Conservation (phyloP, 2,329 filamentous ascomycete genomes). For the Neoascochyta sp. region DNA sequence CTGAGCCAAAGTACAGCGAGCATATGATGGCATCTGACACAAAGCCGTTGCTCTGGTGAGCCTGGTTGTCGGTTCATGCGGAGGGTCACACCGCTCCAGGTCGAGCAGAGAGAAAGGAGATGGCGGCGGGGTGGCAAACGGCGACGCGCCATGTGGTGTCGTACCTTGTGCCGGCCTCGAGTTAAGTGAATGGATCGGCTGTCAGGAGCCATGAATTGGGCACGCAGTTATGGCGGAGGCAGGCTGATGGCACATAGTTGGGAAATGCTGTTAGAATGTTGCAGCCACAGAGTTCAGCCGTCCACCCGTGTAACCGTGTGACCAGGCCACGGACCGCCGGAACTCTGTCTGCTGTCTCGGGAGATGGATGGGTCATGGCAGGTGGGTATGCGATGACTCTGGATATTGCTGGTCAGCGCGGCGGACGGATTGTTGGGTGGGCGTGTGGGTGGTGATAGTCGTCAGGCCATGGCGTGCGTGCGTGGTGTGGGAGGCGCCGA, state of each 20-base stretch:
- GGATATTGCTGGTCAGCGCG: too few relatives aligned
- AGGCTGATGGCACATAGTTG: constrained; percentile 4
- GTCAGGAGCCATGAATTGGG: too few relatives aligned
- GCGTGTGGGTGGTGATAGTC: too few relatives aligned
- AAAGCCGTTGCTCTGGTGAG: constrained; percentile 27
- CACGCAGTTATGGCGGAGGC: too few relatives aligned
- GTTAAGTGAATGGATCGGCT: constrained; percentile 6
- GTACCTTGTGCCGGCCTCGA: constrained; percentile 12
- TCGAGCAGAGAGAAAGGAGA: constrained; percentile 12
- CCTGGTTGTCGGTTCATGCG: constrained; percentile 33
- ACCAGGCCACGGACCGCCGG: constrained; percentile 10
- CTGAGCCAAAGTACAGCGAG: constrained; percentile 16
- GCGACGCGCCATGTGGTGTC: constrained; percentile 27
- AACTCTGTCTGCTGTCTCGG: constrained; percentile 15
- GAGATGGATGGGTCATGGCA: constrained; percentile 2
- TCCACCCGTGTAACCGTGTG: constrained; percentile 23
- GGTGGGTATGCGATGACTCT: too few relatives aligned
- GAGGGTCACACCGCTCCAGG: constrained; percentile 27
- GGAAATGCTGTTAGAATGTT: constrained; percentile 6
- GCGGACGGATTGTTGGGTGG: too few relatives aligned
- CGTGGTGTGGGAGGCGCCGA: too few relatives aligned
- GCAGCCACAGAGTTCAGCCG: constrained; percentile 9
- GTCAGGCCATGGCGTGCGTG: too few relatives aligned
- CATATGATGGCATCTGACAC: constrained; percentile 33
- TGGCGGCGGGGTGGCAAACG: too few relatives aligned